Base-by-base conservation (phyloP, 768 basidiomycete species). In the Tulasnella sp. region DNA sequence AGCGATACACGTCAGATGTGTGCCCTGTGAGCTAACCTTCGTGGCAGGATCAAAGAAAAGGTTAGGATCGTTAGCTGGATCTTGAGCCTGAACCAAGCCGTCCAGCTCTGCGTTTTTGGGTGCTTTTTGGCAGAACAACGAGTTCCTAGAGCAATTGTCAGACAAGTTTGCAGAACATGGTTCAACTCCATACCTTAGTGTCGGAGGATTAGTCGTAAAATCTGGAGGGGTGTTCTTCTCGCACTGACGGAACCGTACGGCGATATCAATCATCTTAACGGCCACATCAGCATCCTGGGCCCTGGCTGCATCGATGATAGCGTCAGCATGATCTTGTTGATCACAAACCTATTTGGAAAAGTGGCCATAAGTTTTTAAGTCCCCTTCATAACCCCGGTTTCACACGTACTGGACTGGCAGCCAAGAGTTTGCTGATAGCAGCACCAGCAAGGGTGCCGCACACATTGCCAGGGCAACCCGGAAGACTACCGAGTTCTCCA, bases 41-140 rank as follows among this genome's bases (percentile, higher is more conserved):
- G 39, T 41, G 27, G 39, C 39, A 13, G 39, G 39, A 41, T 41
- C 39, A 27, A 48, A 22, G 31, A 48, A 48, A 8, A 47, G 45
- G 15, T 48, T 47, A 22, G 45, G 53, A 15, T 44, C 42, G 41
- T 44, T 45, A 6, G 41, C 56, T 67, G 62, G 62, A 71, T 77
- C 44, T 61, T 79, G 78, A 59, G 75, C 78, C 58, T 77, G 76
- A 65, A 72, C 77, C 27, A 74, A 65, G 6, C 76, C 75, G 43
- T 70, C 66, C 10, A 79, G 69, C 59, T 78, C 73, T 0, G 64
- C 22, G 55, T 78, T 77, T 51, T 61, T 61, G 13, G 75, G 75
- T 0, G 75, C 69, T n/a, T 64, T 57, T 55, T 77, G 70, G 62
- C 77, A 79, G 64, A 77, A 78, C 1, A 63, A 70, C 69, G 73